Conservation (phyloP, 1,284 basidiomycete species). For the Naganishia albida region DNA sequence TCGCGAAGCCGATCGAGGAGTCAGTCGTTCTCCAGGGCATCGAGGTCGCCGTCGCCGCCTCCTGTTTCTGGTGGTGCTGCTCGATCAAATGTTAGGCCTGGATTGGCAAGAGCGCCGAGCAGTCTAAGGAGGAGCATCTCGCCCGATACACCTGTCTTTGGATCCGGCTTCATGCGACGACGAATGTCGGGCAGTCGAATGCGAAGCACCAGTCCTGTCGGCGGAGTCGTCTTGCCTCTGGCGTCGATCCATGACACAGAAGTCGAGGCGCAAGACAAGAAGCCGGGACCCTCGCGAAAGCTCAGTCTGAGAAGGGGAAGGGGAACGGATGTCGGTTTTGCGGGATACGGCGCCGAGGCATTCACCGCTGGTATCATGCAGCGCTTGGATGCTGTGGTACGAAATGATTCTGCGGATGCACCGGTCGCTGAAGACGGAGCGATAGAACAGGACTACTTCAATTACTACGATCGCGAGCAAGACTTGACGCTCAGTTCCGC, state of each 20-base stretch:
- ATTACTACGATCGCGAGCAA: conserved; percentile 12
- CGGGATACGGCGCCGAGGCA: conserved; percentile 1
- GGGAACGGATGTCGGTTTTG: conserved; percentile 22
- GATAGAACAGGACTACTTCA: conserved; percentile 19
- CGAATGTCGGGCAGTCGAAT: conserved; percentile 29
- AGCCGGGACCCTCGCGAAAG: conserved; percentile 1
- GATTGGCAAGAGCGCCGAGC: conserved; percentile 21
- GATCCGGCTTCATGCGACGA: conserved; percentile 16
- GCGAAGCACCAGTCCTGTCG: conserved; percentile 21
- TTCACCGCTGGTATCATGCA: conserved; percentile 24
- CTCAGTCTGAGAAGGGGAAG: conserved; percentile 9
- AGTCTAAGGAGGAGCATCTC: conserved; percentile 18
- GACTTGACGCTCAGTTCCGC: background rate
- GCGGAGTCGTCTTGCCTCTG: conserved; percentile 13
- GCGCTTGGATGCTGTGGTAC: conserved; percentile 5
- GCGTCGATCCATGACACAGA: conserved; percentile 11
- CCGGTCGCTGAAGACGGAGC: background rate
- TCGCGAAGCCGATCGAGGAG: conserved; percentile 13
- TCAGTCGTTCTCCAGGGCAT: conserved; percentile 17
- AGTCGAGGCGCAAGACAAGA: background rate
- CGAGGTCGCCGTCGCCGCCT: conserved; percentile 16
- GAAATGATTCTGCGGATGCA: background rate
- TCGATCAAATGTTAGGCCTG: background rate
- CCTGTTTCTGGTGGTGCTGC: conserved; percentile 1
- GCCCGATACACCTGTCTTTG: background rate